A percentile compares a stretch with the other conserved stretches of the same genome.
Evolutionary conservation across 2,329 filamentous ascomycete species (phyloP).

Genomic region (Xylariaceae sp.): DNA sequence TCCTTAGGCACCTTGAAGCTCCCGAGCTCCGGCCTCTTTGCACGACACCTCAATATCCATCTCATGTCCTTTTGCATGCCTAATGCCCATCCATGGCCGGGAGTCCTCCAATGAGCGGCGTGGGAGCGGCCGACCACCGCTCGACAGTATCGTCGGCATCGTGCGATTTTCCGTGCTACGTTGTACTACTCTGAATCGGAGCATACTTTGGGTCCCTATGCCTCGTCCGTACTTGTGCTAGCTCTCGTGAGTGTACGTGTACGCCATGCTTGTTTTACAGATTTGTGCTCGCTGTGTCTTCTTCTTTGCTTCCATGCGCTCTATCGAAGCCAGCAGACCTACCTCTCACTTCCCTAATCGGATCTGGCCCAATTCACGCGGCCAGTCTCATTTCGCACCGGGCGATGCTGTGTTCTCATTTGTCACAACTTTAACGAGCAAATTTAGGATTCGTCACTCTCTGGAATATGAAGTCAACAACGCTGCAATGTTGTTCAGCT

Average conservation of each 20-base stretch:
- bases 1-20: no score
- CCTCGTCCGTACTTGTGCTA: background rate
- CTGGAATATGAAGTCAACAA: no score
- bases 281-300: slow-evolving; percentile 4
- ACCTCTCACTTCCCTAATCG: slow-evolving; percentile 13
- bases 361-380: slow-evolving; percentile 3
- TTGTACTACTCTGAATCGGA: slow-evolving; percentile 9
- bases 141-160: no score
- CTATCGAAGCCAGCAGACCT: slow-evolving; percentile 11
- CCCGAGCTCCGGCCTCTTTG: no score
- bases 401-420: slow-evolving; percentile 14
- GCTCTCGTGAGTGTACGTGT: no score
- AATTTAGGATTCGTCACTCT: slow-evolving; percentile 5
- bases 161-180: slow-evolving; percentile 12
- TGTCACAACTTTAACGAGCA: slow-evolving; percentile 9
- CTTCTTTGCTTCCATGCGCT: slow-evolving; percentile 8
- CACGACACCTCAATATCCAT: no score
- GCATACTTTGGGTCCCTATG: background rate
- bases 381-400: slow-evolving; percentile 17
- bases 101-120: no score
- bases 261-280: slow-evolving; percentile 8
- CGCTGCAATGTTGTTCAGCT: no score
- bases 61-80: no score
- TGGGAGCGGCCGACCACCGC: no score
- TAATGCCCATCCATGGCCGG: no score